Conservation (phyloP, 208 protist species). For the Trichomonas tenax region DNA sequence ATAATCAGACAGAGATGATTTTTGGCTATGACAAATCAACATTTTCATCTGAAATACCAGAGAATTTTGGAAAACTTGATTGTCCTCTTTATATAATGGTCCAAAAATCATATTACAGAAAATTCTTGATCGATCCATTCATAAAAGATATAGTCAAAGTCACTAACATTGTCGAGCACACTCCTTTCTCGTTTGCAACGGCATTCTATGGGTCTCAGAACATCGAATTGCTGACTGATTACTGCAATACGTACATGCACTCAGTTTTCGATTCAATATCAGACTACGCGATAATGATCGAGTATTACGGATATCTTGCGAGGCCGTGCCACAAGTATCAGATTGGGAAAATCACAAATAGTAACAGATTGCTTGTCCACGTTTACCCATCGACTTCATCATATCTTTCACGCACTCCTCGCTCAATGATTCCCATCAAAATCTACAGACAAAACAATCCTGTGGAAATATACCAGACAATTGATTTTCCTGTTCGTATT, state of each 20-base stretch:
- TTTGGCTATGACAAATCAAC: not conserved
- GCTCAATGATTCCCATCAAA: not conserved
- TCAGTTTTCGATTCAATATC: not conserved
- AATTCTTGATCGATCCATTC: not conserved
- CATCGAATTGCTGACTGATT: not conserved
- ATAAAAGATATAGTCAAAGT: not conserved
- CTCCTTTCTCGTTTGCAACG: not conserved
- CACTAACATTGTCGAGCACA: not conserved
- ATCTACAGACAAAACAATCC: not conserved
- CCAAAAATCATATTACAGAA: not conserved
- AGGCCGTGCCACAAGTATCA: not conserved
- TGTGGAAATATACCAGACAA: not conserved
- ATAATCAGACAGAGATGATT: not conserved
- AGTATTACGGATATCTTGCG: not conserved
- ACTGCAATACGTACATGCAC: not conserved
- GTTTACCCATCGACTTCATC: no score
- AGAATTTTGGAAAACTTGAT: not conserved
- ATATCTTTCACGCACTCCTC: not conserved
- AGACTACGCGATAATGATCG: not conserved
- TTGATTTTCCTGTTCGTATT: not conserved
- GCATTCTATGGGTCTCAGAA: not conserved
- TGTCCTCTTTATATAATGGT: not conserved
- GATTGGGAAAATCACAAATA: not conserved
- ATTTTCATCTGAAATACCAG: not conserved
- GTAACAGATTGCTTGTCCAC: no score